Evolutionary conservation across 192 early-diverging fungal species (phyloP).

Genomic region (Coemansia sp.): DNA sequence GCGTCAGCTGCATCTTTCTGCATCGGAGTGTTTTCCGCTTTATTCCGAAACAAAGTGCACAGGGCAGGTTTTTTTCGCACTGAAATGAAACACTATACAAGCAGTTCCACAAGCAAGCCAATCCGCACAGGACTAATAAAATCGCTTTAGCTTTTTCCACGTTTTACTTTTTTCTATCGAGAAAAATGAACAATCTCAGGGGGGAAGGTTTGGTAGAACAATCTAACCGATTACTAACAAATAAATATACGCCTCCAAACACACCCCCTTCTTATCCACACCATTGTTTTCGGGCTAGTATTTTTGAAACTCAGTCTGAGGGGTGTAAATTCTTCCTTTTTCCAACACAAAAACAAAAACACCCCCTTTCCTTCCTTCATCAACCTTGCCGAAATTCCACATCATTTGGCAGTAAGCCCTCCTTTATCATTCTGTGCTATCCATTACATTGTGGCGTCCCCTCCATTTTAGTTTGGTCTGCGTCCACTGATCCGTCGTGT

Average conservation of each 20-base stretch:
- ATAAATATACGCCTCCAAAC: background rate
- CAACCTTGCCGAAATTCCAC: background rate
- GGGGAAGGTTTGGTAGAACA: background rate
- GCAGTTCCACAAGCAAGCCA: background rate
- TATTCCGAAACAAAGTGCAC: background rate
- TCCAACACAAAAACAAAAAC: background rate
- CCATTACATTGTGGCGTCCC: background rate
- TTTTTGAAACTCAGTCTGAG: slow-evolving; percentile 7
- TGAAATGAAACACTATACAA: no score
- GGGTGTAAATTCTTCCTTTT: background rate
- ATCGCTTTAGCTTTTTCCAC: background rate
- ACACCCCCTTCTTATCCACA: no score
- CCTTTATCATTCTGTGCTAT: background rate
- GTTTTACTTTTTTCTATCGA: background rate
- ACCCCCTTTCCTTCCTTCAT: background rate
- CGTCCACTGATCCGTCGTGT: background rate
- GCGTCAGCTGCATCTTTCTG: slow-evolving; percentile 2
- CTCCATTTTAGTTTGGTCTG: background rate
- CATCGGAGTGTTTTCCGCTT: slow-evolving; percentile 2
- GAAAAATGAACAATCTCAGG: background rate
- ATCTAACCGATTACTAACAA: background rate
- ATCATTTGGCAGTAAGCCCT: background rate
- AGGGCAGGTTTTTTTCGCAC: background rate
- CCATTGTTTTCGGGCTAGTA: background rate
- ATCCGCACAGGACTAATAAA: background rate